Conservation (phyloP, 108 stramenopile species). For the Nitzschia palea region DNA sequence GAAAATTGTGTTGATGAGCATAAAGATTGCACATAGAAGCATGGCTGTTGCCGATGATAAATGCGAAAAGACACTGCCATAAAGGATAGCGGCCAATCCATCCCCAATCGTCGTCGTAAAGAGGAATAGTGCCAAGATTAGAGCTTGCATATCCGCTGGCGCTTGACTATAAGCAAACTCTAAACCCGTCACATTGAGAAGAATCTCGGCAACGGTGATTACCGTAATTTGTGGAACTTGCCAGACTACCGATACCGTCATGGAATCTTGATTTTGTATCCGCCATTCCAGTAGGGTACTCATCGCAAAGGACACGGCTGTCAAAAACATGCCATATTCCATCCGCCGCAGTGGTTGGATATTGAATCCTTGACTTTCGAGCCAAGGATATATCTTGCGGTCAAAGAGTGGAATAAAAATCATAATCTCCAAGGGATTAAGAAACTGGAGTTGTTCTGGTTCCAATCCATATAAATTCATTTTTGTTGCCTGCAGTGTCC, state of each 20-base stretch:
- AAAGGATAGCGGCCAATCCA: conserved; percentile 49
- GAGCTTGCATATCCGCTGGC: conserved; percentile 44
- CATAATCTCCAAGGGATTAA: conserved; percentile 63
- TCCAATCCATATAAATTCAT: conserved; percentile 46
- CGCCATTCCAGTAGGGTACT: conserved; percentile 48
- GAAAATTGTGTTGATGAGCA: conserved; percentile 38
- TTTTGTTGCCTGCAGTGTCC: conserved; percentile 65
- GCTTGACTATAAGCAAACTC: conserved; percentile 65
- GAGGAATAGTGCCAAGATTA: conserved; percentile 45
- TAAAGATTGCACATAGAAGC: conserved; percentile 35
- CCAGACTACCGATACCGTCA: conserved; percentile 47
- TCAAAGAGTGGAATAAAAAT: conserved; percentile 71
- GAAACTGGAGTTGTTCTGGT: conserved; percentile 61
- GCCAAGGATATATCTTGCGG: conserved; percentile 50
- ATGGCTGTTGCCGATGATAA: conserved; percentile 14
- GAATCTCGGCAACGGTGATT: conserved; percentile 62
- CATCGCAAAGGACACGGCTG: conserved; percentile 45
- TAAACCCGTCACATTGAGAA: conserved; percentile 55
- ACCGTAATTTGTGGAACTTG: conserved; percentile 71
- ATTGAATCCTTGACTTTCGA: conserved; percentile 30
- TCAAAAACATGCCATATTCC: conserved; percentile 62
- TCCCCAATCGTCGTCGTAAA: conserved; percentile 63
- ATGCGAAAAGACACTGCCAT: conserved; percentile 35
- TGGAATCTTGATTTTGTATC: conserved; percentile 21
- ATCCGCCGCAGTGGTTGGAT: conserved; percentile 51